phyloP scores from a whole-genome alignment of 805 yeast genomes.

The Ogataea polymorpha region DNA sequence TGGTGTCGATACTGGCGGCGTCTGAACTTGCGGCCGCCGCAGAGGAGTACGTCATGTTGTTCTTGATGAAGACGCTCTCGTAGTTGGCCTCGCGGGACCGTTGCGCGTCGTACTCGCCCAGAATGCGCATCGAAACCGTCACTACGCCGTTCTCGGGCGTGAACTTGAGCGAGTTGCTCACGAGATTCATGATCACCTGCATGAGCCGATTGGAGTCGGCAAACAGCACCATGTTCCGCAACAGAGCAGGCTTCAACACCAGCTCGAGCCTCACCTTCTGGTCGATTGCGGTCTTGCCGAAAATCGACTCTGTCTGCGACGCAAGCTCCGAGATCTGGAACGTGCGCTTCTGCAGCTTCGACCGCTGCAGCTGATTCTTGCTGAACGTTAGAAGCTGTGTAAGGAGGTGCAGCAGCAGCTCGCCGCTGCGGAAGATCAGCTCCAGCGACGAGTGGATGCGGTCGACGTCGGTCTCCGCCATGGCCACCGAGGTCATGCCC shows the following conservation, averaged over 20 bases:
- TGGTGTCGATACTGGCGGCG: conserved; percentile 25
- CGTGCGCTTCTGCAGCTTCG: conserved; percentile 78
- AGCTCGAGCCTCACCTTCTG: conserved; percentile 69
- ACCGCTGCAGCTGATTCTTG: conserved; percentile 82
- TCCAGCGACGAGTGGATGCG: conserved; percentile 74
- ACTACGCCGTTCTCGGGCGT: conserved; percentile 89
- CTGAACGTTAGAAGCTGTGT: conserved; percentile 90
- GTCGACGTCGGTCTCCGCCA: conserved; percentile 73
- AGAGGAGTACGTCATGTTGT: conserved; percentile 4
- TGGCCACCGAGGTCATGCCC: conserved; percentile 92
- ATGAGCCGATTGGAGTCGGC: conserved; percentile 91
- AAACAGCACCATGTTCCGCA: conserved; percentile 61
- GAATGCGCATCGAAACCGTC: conserved; percentile 53
- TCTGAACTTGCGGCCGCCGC: conserved; percentile 10
- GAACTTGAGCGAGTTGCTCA: conserved; percentile 86
- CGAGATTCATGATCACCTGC: conserved; percentile 89
- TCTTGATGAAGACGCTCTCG: conserved; percentile 44
- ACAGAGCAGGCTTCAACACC: conserved; percentile 56
- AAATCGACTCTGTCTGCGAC: conserved; percentile 80
- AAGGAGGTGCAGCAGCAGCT: conserved; percentile 78
- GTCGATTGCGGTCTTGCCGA: conserved; percentile 73
- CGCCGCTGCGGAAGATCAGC: conserved; percentile 88
- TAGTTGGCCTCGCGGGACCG: conserved; percentile 41
- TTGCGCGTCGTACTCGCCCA: conserved; percentile 68
- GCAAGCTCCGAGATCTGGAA: conserved; percentile 80